A percentile compares a stretch with the other conserved stretches of the same genome.
phyloP scores from a whole-genome alignment of 2,329 filamentous ascomycete genomes.

The Ophiostoma australiae region DNA sequence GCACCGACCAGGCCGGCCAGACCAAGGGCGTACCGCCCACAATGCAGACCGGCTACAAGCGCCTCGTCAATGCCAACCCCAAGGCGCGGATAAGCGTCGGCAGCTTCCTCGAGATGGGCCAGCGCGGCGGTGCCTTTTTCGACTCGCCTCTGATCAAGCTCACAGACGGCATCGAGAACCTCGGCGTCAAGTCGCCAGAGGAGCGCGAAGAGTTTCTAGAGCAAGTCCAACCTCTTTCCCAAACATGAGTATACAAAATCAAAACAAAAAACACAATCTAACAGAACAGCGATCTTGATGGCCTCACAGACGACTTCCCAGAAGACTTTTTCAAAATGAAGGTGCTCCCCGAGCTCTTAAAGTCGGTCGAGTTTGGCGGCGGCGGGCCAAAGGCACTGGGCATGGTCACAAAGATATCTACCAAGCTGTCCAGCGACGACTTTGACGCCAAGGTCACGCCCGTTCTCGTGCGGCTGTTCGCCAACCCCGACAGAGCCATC shows the following conservation, averaged over 20 bases:
- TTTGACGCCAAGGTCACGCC: conserved; percentile 81
- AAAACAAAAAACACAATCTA: background rate
- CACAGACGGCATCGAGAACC: conserved; percentile 85
- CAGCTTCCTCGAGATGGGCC: conserved; percentile 86
- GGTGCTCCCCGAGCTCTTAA: conserved; percentile 88
- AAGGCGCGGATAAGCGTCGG: conserved; percentile 80
- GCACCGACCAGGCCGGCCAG: conserved; percentile 74
- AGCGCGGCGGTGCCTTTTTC: conserved; percentile 78
- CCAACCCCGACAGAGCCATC: conserved; percentile 85
- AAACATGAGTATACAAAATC: background rate
- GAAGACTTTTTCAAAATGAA: conserved; percentile 99
- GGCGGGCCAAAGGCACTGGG: conserved; percentile 86
- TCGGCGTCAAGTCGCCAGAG: conserved; percentile 78
- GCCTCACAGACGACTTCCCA: conserved; percentile 86
- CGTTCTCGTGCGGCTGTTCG: conserved; percentile 79
- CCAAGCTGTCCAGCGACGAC: conserved; percentile 83
- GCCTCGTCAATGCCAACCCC: conserved; percentile 80
- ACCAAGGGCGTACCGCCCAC: conserved; percentile 78
- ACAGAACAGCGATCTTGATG: conserved; percentile 63
- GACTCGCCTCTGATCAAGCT: conserved; percentile 88
- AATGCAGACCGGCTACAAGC: conserved; percentile 89
- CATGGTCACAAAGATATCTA: conserved; percentile 84
- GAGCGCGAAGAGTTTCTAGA: conserved; percentile 82
- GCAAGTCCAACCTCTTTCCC: conserved; percentile 35
- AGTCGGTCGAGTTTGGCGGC: conserved; percentile 96